phyloP scores from a whole-genome alignment of 2,329 filamentous ascomycete species.

The Cytospora paraplurivora region DNA sequence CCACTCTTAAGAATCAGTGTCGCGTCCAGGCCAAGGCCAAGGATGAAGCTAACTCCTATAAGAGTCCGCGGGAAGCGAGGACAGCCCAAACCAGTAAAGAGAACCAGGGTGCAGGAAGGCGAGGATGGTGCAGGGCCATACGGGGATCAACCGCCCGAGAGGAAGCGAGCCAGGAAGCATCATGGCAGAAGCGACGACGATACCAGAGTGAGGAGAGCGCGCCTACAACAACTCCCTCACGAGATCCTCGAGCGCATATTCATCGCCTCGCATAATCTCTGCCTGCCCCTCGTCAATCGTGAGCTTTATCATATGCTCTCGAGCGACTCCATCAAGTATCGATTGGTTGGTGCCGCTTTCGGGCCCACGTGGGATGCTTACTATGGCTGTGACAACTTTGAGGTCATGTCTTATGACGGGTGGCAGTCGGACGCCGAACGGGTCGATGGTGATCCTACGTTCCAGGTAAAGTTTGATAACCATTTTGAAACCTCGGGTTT shows the following conservation, averaged over 20 bases:
- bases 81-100: constrained; percentile 31
- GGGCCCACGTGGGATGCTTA: constrained; percentile 44
- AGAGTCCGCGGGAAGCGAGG: constrained; percentile 50
- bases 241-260: constrained; percentile 59
- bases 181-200: constrained; percentile 10
- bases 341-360: constrained; percentile 43
- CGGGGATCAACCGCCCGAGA: neutral
- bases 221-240: constrained; percentile 46
- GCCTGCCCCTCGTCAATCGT: constrained; percentile 48
- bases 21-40: neutral
- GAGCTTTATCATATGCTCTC: constrained; percentile 52
- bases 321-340: constrained; percentile 36
- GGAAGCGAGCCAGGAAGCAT: constrained; percentile 26
- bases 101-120: constrained; percentile 24
- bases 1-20: neutral
- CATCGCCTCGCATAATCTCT: constrained; percentile 50
- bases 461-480: constrained; percentile 45
- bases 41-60: constrained; percentile 53
- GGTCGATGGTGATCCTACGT: constrained; percentile 43
- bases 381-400: constrained; percentile 34
- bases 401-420: constrained; percentile 26
- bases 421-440: constrained; percentile 24
- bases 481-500: neutral
- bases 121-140: neutral
- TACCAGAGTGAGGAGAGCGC: constrained; percentile 31